These are phyloP conservation scores for Xerocomellus chrysenteron DNA, from an alignment of 768 basidiomycete genomes.

Conservation along the genomic window DNA sequence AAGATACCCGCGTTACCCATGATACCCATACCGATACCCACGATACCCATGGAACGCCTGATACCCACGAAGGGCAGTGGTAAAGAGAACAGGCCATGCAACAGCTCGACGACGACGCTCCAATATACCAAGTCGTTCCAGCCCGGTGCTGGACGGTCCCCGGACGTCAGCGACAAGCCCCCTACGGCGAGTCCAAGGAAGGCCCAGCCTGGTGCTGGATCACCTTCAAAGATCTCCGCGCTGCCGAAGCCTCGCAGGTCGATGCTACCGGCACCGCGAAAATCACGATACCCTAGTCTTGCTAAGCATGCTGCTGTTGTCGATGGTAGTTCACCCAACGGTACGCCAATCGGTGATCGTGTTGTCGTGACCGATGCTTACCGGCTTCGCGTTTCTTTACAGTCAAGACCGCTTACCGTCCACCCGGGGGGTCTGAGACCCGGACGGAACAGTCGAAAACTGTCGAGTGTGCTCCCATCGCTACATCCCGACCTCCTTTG, in stretches of 20 bases:
- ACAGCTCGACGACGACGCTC: constrained; percentile 2
- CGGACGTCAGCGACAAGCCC: not conserved
- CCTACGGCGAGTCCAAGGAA: constrained; percentile 3
- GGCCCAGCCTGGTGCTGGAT: constrained; percentile 3
- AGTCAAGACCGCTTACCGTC: constrained; percentile 11
- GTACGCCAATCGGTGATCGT: not conserved
- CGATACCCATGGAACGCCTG: constrained; percentile 2
- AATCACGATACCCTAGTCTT: not conserved
- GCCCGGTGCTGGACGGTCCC: not conserved
- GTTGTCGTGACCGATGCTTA: not conserved
- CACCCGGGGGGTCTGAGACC: constrained; percentile 17
- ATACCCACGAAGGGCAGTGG: constrained; percentile 1
- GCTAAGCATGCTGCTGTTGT: not conserved
- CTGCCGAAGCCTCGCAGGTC: constrained; percentile 7
- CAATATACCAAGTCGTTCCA: not conserved
- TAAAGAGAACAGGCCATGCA: constrained; percentile 18
- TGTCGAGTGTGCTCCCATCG: not conserved
- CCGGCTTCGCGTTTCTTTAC: not conserved
- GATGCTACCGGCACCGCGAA: constrained; percentile 12
- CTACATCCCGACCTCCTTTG: not conserved
- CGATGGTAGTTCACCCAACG: not conserved
- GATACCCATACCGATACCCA: constrained; percentile 1
- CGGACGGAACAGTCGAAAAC: constrained; percentile 4
- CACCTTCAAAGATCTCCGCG: constrained; percentile 2
- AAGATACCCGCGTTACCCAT: constrained; percentile 3